These are phyloP conservation scores for Cyclostephanos tholiformis DNA, from an alignment of 108 stramenopile genomes.

Conservation along the genomic window DNA sequence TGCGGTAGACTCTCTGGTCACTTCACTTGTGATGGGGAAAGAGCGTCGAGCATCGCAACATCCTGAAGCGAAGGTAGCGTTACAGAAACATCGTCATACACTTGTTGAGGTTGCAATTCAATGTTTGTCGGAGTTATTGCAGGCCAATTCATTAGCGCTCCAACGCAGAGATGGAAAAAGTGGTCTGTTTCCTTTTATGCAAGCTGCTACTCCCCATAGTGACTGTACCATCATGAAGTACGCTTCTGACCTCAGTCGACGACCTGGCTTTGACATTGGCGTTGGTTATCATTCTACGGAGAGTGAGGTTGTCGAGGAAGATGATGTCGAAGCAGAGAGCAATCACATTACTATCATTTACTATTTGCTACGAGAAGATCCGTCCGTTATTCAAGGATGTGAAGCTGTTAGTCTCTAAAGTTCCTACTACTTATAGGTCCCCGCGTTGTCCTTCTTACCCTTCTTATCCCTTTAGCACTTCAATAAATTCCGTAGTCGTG, in stretches of 20 bases:
- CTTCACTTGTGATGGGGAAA: conserved; percentile 47
- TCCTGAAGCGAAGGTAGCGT: conserved; percentile 26
- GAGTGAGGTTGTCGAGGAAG: conserved; percentile 30
- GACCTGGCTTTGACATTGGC: conserved; percentile 29
- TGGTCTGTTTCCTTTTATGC: conserved; percentile 66
- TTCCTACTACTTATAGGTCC: too few species aligned
- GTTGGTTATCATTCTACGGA: conserved; percentile 16
- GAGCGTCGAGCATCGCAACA: conserved; percentile 44
- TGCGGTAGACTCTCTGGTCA: conserved; percentile 62
- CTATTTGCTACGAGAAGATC: conserved; percentile 35
- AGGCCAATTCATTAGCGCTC: conserved; percentile 57
- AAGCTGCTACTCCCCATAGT: conserved; percentile 44
- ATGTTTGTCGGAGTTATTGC: conserved; percentile 48
- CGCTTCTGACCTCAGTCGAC: conserved; percentile 31
- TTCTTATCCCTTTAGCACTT: too few species aligned
- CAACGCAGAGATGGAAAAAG: conserved; percentile 57
- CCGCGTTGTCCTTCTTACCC: too few species aligned
- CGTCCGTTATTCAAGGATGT: conserved; percentile 22
- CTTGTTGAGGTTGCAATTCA: conserved; percentile 43
- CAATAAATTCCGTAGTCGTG: too few species aligned
- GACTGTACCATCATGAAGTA: conserved; percentile 26
- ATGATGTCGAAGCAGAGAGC: conserved; percentile 23
- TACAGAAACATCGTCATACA: conserved; percentile 22
- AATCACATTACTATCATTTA: conserved; percentile 34
- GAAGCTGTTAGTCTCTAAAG: too few species aligned